Evolutionary conservation across 176 grass and related monocot genomes (phyloP), one percentile per base, ranked within the genome.

Genomic region (Carex kokanica): DNA sequence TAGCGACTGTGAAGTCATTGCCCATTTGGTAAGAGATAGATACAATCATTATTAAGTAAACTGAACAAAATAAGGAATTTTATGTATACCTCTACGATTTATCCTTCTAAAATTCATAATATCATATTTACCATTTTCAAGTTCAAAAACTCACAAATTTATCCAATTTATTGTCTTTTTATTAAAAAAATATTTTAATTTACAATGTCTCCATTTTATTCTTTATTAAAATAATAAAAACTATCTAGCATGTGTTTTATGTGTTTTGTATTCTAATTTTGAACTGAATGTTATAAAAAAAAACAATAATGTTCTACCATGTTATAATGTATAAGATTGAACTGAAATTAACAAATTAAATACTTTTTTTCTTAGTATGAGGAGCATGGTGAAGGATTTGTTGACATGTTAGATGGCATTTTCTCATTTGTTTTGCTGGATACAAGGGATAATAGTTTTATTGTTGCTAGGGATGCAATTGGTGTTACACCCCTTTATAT

Each of bases 1-100:
- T 24, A 97, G 94, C 52, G 92, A 97, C 64, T 97, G 94, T 78
- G 94, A 97, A 60, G 90, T 97, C 80, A 94, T 97, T 71, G 87
- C 88, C 0, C 94, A 94, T 84, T 83, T 97, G 90, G 94, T 97
- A 23, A 87, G 78, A 34, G 14, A 58, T 12, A 65, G 2, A 13
- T 45, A 60, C 8, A 14, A 20, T 78, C 18, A 51, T 4, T 79
- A 40, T 6, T 14, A 4, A 70, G 4, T 43, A 56, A 68, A 17
- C 2, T 43, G 38, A 68, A 17, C 2, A 52, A 53, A 67, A 17
- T 0, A 51, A 40, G 62, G 21, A 62, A 27, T 14, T 57, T 3
- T 23, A 57, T 60, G 38, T 40, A 40, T 40, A 40, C 5, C 38
- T 40, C 38, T 40, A 40, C 6, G 38, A 40, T 40, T 40, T 40